Evolutionary conservation across 1,284 basidiomycete genomes (phyloP), one percentile per base, ranked within the genome.

Genomic region (Puccinia coronata): DNA sequence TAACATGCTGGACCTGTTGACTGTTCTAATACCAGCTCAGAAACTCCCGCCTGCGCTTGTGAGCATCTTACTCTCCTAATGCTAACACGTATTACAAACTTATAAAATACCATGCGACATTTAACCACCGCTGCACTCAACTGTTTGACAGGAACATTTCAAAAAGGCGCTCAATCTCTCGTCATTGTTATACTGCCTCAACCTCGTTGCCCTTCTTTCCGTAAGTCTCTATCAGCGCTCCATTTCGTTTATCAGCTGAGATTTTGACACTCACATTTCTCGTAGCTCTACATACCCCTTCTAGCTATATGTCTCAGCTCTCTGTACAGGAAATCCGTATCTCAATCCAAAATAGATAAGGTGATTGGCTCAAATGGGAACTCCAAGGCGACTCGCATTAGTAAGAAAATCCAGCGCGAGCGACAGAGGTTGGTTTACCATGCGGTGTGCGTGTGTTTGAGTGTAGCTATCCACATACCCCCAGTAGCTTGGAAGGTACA

Each of bases 371-470:
- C 63, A 23, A 14, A 20, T 67, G 5, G 36, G 39, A 20, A 12
- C 23, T 28, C 23, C 36, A 67, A 41, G 25, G 23, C 36, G 43
- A 41, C 63, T 41, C 63, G 36, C 12, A 41, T 67, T 43, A n/a
- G 63, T 28, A 41, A 20, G 20, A 67, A 67, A 41, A 41, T 67
- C 31, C 63, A 47, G 1, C 63, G 41, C 41, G 39, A 67, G 25
- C 36, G 63, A 1, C 63, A 67, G 63, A 67, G 63, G 63, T 47
- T 67, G 63, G 25, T 67, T 8, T 67, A 43, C n/a, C 63, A 67
- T 25, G 63, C 63, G 39, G 12, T 67, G 4, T 47, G 36, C n/a
- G 63, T 67, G 16, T 67, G 23, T 67, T 6, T 67, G 1, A 47
- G 39, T 23, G 43, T 39, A 8, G 36, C 41, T 2, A 39, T 67